Base-by-base conservation (phyloP, 495 filamentous ascomycete genomes). In the Pseudotulostoma volvatum region DNA sequence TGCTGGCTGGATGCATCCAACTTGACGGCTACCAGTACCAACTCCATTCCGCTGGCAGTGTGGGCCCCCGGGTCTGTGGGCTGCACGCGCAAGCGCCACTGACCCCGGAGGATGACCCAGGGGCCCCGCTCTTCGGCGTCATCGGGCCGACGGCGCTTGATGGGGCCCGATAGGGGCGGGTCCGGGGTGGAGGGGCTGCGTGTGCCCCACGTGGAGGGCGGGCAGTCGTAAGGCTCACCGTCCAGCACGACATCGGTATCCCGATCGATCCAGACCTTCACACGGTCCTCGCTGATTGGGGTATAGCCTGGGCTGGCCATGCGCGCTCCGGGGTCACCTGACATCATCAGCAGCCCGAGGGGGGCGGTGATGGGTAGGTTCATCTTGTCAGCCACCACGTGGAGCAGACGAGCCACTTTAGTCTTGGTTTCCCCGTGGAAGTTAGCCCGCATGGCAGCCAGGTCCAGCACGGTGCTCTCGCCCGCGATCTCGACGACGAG, bases 381-480 rank as follows among this genome's bases (percentile, higher is more conserved):
- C 44, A 87, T 73, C 53, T 90, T 93, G 31, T 80, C 80, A 16
- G 81, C 74, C 4, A 94, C 67, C 2, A 88, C 76, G 45, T 85
- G 76, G 34, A 93, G 73, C 16, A 96, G 57, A 33, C 72, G 74
- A 3, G 72, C 66, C 16, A 96, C 70, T 38, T 82, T 66, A 47
- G 71, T 60, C 49, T 81, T 75, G 36, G 73, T 63, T 20, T 77
- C 56, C 25, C 79, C 68, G 46, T 79, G 63, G 53, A 96, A 93
- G 34, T 82, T 76, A 0, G 76, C 80, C 1, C 73, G 70, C 45
- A 68, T 63, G 3, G 49, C 49, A 7, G 25, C 34, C 16, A 77
- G 57, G 42, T 84, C 68, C 25, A 94, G 47, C 16, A 72, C 61
- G 1, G 77, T 82, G 18, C 61, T 64, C 47, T 88, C 81, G 13